Evolutionary conservation across 208 protist species (phyloP), one percentile per base, ranked within the genome.

Genomic region (Phytomonas francai): DNA sequence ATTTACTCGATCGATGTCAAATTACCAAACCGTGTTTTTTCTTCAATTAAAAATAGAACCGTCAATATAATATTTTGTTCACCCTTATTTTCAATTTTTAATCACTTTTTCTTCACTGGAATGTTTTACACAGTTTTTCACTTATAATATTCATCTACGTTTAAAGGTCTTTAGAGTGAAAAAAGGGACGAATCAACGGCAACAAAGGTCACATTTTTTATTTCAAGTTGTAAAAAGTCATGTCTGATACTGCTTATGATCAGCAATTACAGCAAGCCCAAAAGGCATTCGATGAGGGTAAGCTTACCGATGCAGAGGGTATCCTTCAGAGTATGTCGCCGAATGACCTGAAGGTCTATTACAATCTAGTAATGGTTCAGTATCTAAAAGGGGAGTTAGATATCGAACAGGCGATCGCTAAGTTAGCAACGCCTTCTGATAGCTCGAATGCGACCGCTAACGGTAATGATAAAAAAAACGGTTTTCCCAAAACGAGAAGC

Each of bases 311-410:
- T 19, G 84, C 81, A 56, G 86, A 91, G 73, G 72, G 68, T 28
- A 63, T 89, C 32, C 78, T 96, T 22, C 69, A 83, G 64, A 67
- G 61, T 8, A 73, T 92, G 74, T 78, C 85, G 12, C 77, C 82
- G 54, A 83, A 94, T 16, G 87, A 96, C 73, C 70, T 85, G 33
- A 88, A 94, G 74, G 76, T 87, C 42, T 78, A 89, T 61, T 83
- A 90, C 78, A 96, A 96, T 65, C 65, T 96, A 74, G 87, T 80
- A 32, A 77, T 88, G 25, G 70, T 85, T 8, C 88, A 85, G 56
- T 88, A 88, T 65, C 68, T 93, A 45, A 73, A 85, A 45, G 63
- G 76, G 39, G 76, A 87, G 36, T 73, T 87, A 25, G 79, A 87
- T 36, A 71, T 67, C 7, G 81, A 86, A 69, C 76, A 87, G 68